These are phyloP conservation scores for Silene coronaria DNA, from an alignment of 179 eudicot species.

Conservation along the genomic window DNA sequence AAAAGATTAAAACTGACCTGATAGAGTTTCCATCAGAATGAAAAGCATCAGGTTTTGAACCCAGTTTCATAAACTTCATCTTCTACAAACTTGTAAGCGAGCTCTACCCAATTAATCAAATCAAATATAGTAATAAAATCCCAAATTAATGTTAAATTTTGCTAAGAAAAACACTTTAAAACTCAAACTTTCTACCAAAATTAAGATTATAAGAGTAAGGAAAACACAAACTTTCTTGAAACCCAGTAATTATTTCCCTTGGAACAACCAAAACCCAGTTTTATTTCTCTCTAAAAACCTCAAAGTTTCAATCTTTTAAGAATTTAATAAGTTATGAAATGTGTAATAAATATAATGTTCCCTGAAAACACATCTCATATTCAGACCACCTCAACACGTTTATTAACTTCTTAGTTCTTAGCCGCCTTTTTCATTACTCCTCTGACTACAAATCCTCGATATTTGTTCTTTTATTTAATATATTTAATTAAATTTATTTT, in stretches of 20 bases:
- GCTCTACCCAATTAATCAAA: neutral
- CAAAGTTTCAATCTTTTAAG: neutral
- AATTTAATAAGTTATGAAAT: neutral
- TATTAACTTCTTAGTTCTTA: slow-evolving; percentile 24
- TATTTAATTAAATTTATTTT: neutral
- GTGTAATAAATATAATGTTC: slow-evolving; percentile 21
- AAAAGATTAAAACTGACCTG: slow-evolving; percentile 35
- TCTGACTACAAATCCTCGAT: slow-evolving; percentile 17
- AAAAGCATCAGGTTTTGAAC: slow-evolving; percentile 76
- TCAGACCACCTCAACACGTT: slow-evolving; percentile 16
- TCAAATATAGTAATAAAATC: neutral
- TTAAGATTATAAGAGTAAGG: neutral
- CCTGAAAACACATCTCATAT: slow-evolving; percentile 24
- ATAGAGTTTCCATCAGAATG: slow-evolving; percentile 48
- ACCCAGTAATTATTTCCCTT: neutral
- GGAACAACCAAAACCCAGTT: neutral
- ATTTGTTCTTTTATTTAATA: slow-evolving; percentile 15
- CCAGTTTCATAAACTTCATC: slow-evolving; percentile 80
- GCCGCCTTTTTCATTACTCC: slow-evolving; percentile 54
- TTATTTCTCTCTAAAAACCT: neutral
- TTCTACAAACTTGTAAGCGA: slow-evolving; percentile 14
- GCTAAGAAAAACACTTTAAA: neutral
- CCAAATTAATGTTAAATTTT: neutral
- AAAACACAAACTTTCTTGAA: neutral
- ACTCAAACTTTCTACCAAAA: neutral